Evolutionary conservation across 331 rosid genomes (phyloP).

Genomic region (Erythrophleum ivorense): DNA sequence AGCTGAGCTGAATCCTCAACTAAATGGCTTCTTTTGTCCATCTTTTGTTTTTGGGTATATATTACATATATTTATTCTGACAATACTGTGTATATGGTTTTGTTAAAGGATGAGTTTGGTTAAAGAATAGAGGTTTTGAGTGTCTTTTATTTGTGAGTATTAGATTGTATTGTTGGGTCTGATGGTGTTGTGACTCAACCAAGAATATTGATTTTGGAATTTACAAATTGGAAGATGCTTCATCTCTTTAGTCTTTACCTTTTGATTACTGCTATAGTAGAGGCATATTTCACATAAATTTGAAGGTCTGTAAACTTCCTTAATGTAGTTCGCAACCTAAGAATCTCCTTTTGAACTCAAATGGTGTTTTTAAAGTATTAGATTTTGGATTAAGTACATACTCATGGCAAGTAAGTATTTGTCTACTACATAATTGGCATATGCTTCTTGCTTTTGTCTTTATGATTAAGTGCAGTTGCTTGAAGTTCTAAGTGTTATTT

Average conservation of each 20-base stretch:
- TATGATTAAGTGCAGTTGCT: no score
- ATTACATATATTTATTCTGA: slow-evolving; percentile 47
- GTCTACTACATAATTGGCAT: no score
- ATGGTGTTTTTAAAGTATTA: no score
- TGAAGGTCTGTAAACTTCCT: no score
- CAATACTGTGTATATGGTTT: slow-evolving; percentile 42
- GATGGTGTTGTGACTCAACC: slow-evolving; percentile 36
- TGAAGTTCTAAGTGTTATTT: no score
- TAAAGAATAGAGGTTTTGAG: slow-evolving; percentile 21
- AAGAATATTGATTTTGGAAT: slow-evolving; percentile 26
- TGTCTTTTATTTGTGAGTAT: slow-evolving; percentile 42
- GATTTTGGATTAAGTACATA: no score
- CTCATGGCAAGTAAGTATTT: no score
- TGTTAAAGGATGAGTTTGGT: slow-evolving; percentile 41
- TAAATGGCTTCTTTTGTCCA: not conserved
- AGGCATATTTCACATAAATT: no score
- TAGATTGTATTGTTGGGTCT: slow-evolving; percentile 31
- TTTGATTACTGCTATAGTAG: no score
- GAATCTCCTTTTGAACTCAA: no score
- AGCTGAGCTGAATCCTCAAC: slow-evolving; percentile 47
- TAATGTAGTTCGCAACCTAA: no score
- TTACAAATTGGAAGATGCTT: not conserved
- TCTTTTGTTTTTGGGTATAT: slow-evolving; percentile 35
- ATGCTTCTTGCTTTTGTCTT: no score
- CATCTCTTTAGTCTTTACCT: not conserved